Evolutionary conservation across 1,139 yeast genomes (phyloP).

Genomic region (Pichia inconspicua): DNA sequence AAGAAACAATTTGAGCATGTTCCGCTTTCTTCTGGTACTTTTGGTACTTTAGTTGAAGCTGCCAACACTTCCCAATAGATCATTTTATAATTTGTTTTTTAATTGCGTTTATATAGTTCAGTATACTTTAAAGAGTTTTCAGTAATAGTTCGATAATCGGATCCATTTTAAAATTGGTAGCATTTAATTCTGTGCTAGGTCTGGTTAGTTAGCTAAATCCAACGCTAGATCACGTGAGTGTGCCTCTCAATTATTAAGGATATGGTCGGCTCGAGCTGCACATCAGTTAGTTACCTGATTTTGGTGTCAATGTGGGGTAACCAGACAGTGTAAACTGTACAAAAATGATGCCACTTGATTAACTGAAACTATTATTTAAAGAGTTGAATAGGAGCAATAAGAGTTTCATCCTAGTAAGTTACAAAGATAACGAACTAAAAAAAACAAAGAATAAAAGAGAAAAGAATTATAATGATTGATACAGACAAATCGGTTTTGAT

Average conservation of each 20-base stretch:
- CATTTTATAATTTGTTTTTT: not conserved
- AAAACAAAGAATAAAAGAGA: not conserved
- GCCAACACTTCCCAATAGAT: constrained; percentile 7
- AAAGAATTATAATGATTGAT: constrained; percentile 1
- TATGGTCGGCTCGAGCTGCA: constrained; percentile 7
- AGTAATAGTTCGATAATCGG: not conserved
- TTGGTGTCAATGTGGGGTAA: constrained; percentile 1
- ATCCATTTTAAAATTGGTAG: too few species aligned
- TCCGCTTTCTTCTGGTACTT: constrained; percentile 6
- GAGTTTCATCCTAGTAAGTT: not conserved
- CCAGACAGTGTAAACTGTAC: not conserved
- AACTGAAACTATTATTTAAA: not conserved
- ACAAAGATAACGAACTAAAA: not conserved
- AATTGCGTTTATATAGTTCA: not conserved
- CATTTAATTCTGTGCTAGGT: too few species aligned
- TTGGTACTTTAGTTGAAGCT: constrained; percentile 6
- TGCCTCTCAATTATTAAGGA: not conserved
- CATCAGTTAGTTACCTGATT: constrained; percentile 1
- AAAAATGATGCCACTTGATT: not conserved
- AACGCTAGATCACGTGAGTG: not conserved
- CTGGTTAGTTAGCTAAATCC: too few species aligned
- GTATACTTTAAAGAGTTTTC: not conserved
- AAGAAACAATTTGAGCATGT: not conserved
- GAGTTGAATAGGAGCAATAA: not conserved
- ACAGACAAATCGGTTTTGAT: constrained; percentile 5